Base-by-base conservation (phyloP, 805 yeast genomes). In the Wickerhamiella occidentalis region DNA sequence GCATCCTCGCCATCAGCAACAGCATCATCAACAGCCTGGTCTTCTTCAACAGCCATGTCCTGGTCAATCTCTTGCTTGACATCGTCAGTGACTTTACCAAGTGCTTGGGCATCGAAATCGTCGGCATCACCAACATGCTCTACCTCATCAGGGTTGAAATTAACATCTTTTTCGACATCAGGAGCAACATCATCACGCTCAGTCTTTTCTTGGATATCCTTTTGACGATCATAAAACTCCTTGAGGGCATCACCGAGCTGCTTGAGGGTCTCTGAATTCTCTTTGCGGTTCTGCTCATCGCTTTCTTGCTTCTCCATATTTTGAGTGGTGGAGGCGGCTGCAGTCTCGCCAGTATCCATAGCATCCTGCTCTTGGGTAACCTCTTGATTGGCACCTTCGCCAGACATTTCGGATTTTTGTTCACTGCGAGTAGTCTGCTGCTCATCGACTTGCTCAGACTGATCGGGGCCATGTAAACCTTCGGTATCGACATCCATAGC, bases 211-310 rank as follows among this genome's bases (percentile, higher is more conserved):
- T 80, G 72, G 53, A 92, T 90, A 57, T 87, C 96, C 63, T 85
- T 86, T 54, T 83, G 79, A 58, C 95, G 82, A 61, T 85, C 82
- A 62, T 90, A 94, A 67, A 83, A 90, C 61, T 88, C 95, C 58
- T 90, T 85, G 67, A 88, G 63, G 1, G 95, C 77, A 64, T 88
- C 96, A 47, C 98, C 97, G 12, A 92, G 72, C 61, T 87, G 87
- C 62, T 84, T 84, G 65, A 90, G 70, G 0, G 94, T 78, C 58
- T 86, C 68, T 9, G 40, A 30, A 21, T 63, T 62, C 30, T 64
- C 64, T n/a, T 57, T 61, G 4, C 40, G 38, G 23, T 45, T 45
- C 15, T 66, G 63, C 6, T 62, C 64, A n/a, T 54, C 55, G n/a
- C 56, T 55, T 18, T 55, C 59, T 15, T 52, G 53, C 12, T 59